Base-by-base conservation (phyloP, 2,329 filamentous ascomycete species). In the Fusarium papillatum region DNA sequence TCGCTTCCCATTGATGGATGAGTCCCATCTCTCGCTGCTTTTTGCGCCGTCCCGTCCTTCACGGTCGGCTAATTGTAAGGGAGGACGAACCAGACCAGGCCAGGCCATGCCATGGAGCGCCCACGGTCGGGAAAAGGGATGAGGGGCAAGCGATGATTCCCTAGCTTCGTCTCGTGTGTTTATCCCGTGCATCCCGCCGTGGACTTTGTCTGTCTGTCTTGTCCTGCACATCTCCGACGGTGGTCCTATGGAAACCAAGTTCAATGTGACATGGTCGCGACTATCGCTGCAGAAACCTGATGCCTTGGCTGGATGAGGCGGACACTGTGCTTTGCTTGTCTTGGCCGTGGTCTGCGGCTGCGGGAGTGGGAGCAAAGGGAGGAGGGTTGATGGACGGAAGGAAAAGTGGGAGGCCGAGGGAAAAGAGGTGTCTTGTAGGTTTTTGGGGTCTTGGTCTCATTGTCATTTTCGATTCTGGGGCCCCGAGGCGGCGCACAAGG, bases 21-120 rank as follows among this genome's bases (percentile, higher is more conserved):
- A 34, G 64, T 36, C 55, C 57, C 72, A 65, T 71, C 66, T 74
- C 60, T 69, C 60, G 69, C 72, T 75, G 69, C 43, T 75, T 73
- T 67, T 64, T 65, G 71, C 69, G 48, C 50, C 66, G 29, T 55
- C 70, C 50, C 66, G 29, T 55, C 70, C 61, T 34, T 71, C 70
- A 74, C 67, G 63, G 50, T 62, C 43, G 59, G 66, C 69, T 62
- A 75, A 69, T 31, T 31, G 31, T 62, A 73, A 69, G 64, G 62
- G 72, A 75, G 69, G 63, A 55, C 11, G 26, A 55, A 29, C 50
- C 50, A 55, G 50, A n/a, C 29, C 50, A 34, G 17, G 50, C 63
- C 59, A 61, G 57, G 63, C 41, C 55, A 36, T 72, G 46, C 31
- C 50, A 29, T 24, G 46, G 22, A 17, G 46, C 62, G 48, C 66